A percentile compares a stretch with the other conserved stretches of the same genome.
phyloP scores from a whole-genome alignment of 2,329 filamentous ascomycete genomes.

The Sodiomyces alkalinus region DNA sequence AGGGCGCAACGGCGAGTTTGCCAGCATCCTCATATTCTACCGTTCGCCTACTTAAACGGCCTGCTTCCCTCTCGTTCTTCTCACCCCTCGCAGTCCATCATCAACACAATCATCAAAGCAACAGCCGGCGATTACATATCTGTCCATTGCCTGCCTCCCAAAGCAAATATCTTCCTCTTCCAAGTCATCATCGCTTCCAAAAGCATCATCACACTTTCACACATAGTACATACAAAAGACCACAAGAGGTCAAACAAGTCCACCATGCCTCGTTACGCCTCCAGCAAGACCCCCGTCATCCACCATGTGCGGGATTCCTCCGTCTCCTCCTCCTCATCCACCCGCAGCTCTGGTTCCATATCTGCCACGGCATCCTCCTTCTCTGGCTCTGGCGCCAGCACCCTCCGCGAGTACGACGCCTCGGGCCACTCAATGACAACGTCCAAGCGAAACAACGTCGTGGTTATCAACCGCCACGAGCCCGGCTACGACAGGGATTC shows the following conservation, averaged over 20 bases:
- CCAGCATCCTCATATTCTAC: no score
- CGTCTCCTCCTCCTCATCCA: constrained; percentile 13
- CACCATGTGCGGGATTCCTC: constrained; percentile 17
- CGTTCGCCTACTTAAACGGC: no score
- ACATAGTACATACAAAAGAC: background rate
- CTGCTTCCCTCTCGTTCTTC: no score
- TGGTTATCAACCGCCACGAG: constrained; percentile 18
- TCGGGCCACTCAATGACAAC: constrained; percentile 12
- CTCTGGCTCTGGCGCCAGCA: constrained; percentile 7
- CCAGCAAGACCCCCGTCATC: constrained; percentile 14
- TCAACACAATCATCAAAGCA: no score
- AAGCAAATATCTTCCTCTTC: no score
- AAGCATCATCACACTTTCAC: background rate
- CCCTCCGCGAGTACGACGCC: constrained; percentile 17
- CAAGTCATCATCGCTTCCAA: no score
- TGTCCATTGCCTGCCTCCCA: no score
- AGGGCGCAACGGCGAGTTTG: no score
- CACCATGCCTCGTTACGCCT: constrained; percentile 9
- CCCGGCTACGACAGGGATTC: constrained; percentile 14
- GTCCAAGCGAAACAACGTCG: constrained; percentile 15
- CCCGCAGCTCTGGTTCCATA: constrained; percentile 10
- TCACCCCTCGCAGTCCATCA: no score
- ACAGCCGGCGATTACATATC: no score
- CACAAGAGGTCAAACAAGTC: constrained; percentile 2
- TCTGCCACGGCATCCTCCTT: constrained; percentile 10